These are phyloP conservation scores for Lachnellula subtilissima DNA, from an alignment of 2,329 filamentous ascomycete genomes.

Conservation along the genomic window DNA sequence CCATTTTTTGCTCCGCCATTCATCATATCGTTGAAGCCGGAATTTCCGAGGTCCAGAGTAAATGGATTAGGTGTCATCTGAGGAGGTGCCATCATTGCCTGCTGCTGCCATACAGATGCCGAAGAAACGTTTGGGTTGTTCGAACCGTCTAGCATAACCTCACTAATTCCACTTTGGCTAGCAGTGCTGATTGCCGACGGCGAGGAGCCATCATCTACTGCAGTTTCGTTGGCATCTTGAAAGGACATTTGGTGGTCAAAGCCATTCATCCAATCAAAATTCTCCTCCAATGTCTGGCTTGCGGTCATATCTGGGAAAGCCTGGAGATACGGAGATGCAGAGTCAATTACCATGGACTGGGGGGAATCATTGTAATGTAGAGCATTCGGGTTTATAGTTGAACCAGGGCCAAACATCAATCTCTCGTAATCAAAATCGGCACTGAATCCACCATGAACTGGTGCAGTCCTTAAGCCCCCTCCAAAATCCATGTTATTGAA, in stretches of 20 bases:
- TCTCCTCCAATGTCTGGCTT: conserved; percentile 64
- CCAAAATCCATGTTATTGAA: conserved; percentile 61
- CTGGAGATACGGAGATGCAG: conserved; percentile 55
- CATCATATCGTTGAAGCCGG: conserved; percentile 73
- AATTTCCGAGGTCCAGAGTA: conserved; percentile 67
- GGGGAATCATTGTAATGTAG: conserved; percentile 82
- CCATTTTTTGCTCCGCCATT: conserved; percentile 66
- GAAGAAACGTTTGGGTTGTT: conserved; percentile 55
- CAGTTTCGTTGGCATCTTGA: conserved; percentile 66
- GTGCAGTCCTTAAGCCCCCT: conserved; percentile 73
- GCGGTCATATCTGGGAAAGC: conserved; percentile 54
- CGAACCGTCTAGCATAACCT: conserved; percentile 82
- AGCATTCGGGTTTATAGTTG: conserved; percentile 66
- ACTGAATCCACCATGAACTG: conserved; percentile 58
- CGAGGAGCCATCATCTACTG: conserved; percentile 78
- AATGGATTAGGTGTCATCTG: conserved; percentile 63
- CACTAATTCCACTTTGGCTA: conserved; percentile 86
- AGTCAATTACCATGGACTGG: conserved; percentile 59
- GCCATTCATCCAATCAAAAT: conserved; percentile 78
- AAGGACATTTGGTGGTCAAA: conserved; percentile 76
- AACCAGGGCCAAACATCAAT: conserved; percentile 64
- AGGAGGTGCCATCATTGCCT: conserved; percentile 63
- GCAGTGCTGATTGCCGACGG: conserved; percentile 94
- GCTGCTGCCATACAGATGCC: conserved; percentile 64
- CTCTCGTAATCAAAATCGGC: conserved; percentile 66